Evolutionary conservation across 2,329 filamentous ascomycete genomes (phyloP).

Genomic region (Trichophyton simii): DNA sequence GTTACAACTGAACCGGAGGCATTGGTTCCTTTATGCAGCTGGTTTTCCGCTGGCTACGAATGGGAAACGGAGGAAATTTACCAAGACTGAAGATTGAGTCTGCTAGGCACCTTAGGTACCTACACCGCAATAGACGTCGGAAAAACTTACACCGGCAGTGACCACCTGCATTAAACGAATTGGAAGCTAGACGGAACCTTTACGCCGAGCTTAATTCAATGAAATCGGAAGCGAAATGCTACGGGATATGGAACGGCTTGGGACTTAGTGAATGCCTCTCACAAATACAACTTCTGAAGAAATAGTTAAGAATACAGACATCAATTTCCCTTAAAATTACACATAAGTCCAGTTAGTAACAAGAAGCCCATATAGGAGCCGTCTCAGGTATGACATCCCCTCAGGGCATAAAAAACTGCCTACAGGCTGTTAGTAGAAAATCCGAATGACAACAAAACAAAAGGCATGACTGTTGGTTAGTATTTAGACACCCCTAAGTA

Average conservation of each 20-base stretch:
- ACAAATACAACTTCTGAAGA: not conserved
- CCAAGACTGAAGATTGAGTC: not conserved
- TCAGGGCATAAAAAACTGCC: not conserved
- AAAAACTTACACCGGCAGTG: not conserved
- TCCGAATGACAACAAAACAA: not conserved
- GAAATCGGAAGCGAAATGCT: not conserved
- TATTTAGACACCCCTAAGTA: not conserved
- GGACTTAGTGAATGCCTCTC: not conserved
- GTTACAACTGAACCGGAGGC: not conserved
- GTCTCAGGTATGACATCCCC: not conserved
- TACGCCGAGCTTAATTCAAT: too few relatives aligned
- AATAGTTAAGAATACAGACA: not conserved
- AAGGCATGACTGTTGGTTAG: not conserved
- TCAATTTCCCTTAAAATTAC: constrained; percentile 3
- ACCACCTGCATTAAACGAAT: too few relatives aligned
- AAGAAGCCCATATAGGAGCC: not conserved
- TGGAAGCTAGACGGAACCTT: too few relatives aligned
- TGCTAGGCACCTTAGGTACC: too few relatives aligned
- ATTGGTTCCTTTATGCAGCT: not conserved
- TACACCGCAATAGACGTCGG: not conserved
- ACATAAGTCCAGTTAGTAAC: not conserved
- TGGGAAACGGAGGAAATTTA: not conserved
- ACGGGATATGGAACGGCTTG: not conserved
- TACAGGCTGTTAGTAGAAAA: constrained; percentile 1
- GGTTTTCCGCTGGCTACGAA: not conserved